phyloP scores from a whole-genome alignment of 1,284 basidiomycete species.

The Xanthoconium separans region DNA sequence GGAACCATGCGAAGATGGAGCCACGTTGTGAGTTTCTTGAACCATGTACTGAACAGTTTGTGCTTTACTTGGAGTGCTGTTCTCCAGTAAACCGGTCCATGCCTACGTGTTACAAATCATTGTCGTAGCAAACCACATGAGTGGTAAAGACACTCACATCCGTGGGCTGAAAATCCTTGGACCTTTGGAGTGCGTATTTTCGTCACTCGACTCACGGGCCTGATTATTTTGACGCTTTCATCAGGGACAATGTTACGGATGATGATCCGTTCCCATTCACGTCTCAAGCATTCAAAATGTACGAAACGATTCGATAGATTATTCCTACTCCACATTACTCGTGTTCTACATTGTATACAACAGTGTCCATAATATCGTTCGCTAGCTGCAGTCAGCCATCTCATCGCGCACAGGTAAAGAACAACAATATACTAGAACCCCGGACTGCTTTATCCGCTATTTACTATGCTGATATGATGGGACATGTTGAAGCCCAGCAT shows the following conservation, averaged over 20 bases:
- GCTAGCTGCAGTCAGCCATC: not conserved
- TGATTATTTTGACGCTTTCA: no score
- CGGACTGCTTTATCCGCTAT: constrained; percentile 14
- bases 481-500: constrained; percentile 30
- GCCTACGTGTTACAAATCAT: constrained; percentile 91
- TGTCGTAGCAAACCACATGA: constrained; percentile 93
- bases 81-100: constrained; percentile 74
- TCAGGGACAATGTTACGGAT: constrained; percentile 45
- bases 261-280: constrained; percentile 73
- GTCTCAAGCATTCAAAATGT: constrained; percentile 67
- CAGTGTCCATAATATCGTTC: constrained; percentile 11
- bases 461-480: constrained; percentile 32
- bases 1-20: constrained; percentile 75
- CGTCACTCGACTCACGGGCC: not conserved
- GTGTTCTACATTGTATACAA: constrained; percentile 30
- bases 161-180: constrained; percentile 87
- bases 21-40: constrained; percentile 52
- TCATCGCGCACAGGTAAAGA: not conserved
- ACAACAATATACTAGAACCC: constrained; percentile 14
- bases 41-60: not conserved
- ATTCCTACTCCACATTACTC: constrained; percentile 23
- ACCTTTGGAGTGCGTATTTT: constrained; percentile 66
- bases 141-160: constrained; percentile 98
- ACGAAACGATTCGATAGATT: constrained; percentile 69
- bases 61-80: constrained; percentile 2